Evolutionary conservation across 2,329 filamentous ascomycete species (phyloP).

Genomic region (Aspergillus sp.): DNA sequence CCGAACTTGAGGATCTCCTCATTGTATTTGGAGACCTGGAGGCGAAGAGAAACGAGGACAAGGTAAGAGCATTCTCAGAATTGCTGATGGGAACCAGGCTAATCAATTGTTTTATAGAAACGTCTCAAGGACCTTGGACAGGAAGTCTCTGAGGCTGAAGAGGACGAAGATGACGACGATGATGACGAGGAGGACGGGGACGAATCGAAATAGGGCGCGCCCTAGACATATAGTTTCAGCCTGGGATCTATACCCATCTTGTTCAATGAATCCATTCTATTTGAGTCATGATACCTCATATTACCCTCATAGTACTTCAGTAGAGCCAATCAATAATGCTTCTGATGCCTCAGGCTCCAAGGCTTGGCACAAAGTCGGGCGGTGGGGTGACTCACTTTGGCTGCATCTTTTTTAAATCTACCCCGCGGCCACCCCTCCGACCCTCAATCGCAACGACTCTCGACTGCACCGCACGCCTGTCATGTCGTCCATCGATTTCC

Average conservation of each 20-base stretch:
- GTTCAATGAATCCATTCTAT: neutral
- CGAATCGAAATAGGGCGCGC: neutral
- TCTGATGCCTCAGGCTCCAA: neutral
- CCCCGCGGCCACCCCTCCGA: constrained; percentile 24
- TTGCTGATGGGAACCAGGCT: neutral
- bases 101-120: constrained; percentile 33
- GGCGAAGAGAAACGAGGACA: constrained; percentile 73
- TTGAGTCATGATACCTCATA: neutral
- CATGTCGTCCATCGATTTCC: constrained; percentile 83
- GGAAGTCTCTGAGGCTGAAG: constrained; percentile 73
- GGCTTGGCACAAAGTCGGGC: constrained; percentile 2
- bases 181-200: constrained; percentile 47
- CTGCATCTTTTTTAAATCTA: constrained; percentile 18
- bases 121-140: constrained; percentile 67
- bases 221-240: neutral
- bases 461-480: constrained; percentile 28
- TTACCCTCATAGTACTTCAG: no score
- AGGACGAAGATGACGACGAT: constrained; percentile 59
- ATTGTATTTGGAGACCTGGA: constrained; percentile 80
- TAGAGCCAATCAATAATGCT: no score
- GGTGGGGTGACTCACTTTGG: constrained; percentile 13
- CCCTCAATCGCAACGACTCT: constrained; percentile 16
- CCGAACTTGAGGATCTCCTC: constrained; percentile 75
- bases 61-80: constrained; percentile 53
- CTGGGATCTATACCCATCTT: neutral